Evolutionary conservation across 2,329 filamentous ascomycete genomes (phyloP).

Genomic region (Magnaporthiopsis rhizophila): DNA sequence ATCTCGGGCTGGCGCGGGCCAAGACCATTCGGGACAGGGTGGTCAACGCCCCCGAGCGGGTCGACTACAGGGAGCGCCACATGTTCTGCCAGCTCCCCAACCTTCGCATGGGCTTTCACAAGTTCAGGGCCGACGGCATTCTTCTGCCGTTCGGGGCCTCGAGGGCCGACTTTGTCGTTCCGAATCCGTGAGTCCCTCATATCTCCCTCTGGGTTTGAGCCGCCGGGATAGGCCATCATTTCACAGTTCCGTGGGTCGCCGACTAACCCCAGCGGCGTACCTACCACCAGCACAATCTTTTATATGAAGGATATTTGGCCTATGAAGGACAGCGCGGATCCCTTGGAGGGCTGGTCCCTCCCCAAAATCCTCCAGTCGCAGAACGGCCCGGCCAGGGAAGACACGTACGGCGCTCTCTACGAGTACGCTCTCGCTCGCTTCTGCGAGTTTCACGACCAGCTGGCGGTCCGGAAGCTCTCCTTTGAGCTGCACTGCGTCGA

Average conservation of each 20-base stretch:
- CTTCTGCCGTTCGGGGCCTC: constrained; percentile 16
- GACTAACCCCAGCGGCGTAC: too few relatives aligned
- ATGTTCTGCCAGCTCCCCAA: constrained; percentile 4
- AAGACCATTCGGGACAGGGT: too few relatives aligned
- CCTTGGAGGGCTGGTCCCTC: neutral
- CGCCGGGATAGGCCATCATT: too few relatives aligned
- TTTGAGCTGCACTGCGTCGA: neutral
- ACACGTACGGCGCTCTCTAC: constrained; percentile 4
- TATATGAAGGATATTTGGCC: neutral
- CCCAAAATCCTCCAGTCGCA: neutral
- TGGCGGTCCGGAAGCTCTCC: neutral
- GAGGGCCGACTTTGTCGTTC: neutral
- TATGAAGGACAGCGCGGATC: neutral
- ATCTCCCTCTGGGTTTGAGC: too few relatives aligned
- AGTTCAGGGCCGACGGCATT: constrained; percentile 15
- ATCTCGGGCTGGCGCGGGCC: too few relatives aligned
- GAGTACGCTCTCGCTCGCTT: neutral
- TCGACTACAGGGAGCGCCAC: constrained; percentile 7
- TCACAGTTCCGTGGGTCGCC: too few relatives aligned
- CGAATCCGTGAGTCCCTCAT: too few relatives aligned
- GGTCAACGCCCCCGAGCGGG: too few relatives aligned
- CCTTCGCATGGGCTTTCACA: constrained; percentile 11
- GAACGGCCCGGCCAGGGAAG: neutral
- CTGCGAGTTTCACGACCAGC: neutral
- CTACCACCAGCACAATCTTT: too few relatives aligned